Evolutionary conservation across 164 flowering plant species (phyloP).

Genomic region (Kalanchoe fedtschenkoi): DNA sequence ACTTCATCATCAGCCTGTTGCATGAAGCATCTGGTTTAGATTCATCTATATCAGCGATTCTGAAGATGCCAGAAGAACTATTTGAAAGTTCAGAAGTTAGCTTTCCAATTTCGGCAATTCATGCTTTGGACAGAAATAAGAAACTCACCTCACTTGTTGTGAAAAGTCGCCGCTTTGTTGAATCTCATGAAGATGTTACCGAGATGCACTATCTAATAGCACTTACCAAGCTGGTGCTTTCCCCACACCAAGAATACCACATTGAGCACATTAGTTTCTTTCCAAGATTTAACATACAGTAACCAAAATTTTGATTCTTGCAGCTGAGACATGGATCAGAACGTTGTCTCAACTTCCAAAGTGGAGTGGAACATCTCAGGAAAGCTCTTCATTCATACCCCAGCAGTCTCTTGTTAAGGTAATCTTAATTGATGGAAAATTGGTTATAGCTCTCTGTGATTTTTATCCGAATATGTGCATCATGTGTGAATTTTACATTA

Average conservation of each 20-base stretch:
- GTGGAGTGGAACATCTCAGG: constrained; percentile 55
- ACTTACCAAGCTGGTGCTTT: constrained; percentile 57
- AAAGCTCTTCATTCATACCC: constrained; percentile 77
- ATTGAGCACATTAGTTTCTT: neutral
- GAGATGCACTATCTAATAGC: constrained; percentile 65
- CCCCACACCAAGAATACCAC: neutral
- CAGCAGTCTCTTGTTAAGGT: constrained; percentile 61
- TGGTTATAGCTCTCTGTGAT: neutral
- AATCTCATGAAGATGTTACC: constrained; percentile 43
- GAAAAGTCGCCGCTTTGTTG: constrained; percentile 28
- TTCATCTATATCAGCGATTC: constrained; percentile 43
- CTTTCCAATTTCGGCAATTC: constrained; percentile 51
- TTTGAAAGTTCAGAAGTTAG: constrained; percentile 57
- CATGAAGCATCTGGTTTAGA: constrained; percentile 56
- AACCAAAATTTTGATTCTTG: constrained; percentile 11
- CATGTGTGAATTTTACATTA: no score
- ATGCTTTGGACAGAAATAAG: constrained; percentile 49
- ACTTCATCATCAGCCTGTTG: constrained; percentile 59
- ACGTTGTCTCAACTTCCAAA: constrained; percentile 32
- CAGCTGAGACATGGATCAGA: constrained; percentile 52
- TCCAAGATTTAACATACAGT: neutral
- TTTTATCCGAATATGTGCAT: no score
- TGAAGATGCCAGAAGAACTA: constrained; percentile 56
- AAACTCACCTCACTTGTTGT: constrained; percentile 47
- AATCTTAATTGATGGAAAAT: neutral